phyloP scores from a whole-genome alignment of 371 early-diverging fungal genomes.

The Pancytospora epiphaga region DNA sequence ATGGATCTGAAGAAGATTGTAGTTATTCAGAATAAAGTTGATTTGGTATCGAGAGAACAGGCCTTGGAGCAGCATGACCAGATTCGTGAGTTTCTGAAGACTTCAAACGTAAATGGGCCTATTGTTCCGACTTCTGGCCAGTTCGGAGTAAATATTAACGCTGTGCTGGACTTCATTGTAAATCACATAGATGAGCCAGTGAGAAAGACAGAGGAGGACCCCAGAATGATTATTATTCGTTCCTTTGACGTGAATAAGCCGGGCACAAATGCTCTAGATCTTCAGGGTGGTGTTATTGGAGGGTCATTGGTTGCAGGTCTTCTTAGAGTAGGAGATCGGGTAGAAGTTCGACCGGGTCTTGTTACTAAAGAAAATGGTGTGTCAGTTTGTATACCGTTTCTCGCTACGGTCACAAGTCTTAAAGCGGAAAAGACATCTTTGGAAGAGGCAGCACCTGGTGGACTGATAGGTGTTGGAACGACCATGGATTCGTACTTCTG shows the following conservation, averaged over 20 bases:
- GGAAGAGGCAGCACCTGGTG: slow-evolving; percentile 95
- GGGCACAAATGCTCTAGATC: slow-evolving; percentile 80
- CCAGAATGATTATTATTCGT: slow-evolving; percentile 92
- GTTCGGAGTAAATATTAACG: slow-evolving; percentile 95
- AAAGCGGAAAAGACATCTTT: slow-evolving; percentile 82
- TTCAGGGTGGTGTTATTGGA: slow-evolving; percentile 98
- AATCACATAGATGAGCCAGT: slow-evolving; percentile 89
- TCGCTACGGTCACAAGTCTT: slow-evolving; percentile 78
- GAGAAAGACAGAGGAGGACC: slow-evolving; percentile 78
- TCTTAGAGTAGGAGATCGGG: slow-evolving; percentile 81
- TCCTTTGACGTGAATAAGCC: slow-evolving; percentile 99
- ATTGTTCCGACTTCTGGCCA: slow-evolving; percentile 97
- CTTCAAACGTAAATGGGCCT: slow-evolving; percentile 85
- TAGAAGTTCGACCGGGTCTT: slow-evolving; percentile 97
- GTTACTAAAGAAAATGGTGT: slow-evolving; percentile 76
- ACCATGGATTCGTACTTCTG: slow-evolving; percentile 92
- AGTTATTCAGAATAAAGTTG: slow-evolving; percentile 98
- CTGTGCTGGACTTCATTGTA: slow-evolving; percentile 93
- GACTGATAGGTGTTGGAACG: slow-evolving; percentile 98
- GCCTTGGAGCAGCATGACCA: slow-evolving; percentile 83
- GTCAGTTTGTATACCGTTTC: slow-evolving; percentile 77
- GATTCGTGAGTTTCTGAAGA: slow-evolving; percentile 79
- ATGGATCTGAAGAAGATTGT: slow-evolving; percentile 94
- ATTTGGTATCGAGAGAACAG: slow-evolving; percentile 83
- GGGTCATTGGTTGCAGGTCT: slow-evolving; percentile 92